Evolutionary conservation across 495 filamentous ascomycete genomes (phyloP), one percentile per base, ranked within the genome.

Genomic region (Podospora pseudocomata): DNA sequence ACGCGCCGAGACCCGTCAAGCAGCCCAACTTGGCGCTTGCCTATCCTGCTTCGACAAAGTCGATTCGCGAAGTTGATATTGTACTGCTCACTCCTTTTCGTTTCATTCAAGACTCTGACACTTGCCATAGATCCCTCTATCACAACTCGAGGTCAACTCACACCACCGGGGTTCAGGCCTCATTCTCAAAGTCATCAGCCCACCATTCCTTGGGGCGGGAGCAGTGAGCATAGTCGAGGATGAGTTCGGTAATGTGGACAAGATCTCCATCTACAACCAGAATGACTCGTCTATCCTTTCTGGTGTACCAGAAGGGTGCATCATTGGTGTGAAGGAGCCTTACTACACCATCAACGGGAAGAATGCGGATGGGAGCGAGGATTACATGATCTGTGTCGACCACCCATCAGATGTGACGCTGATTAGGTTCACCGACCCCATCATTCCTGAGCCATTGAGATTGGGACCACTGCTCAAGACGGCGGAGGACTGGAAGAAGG

Each of bases 281-380:
- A 58, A 70, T 39, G 77, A 79, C 65, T 70, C 75, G 0, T 75
- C 76, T 16, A 81, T 84, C 63, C 66, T 78, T 15, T 77, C 76
- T 1, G 71, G 57, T 1, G 68, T 73, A 5, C 70, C 69, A 5
- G 68, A 78, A 30, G 79, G 80, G 0, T 76, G 68, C 2, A 74
- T 85, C 7, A 64, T 84, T 0, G 66, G 81, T 7, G 72, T 87
- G 68, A 87, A 86, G 70, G 85, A 86, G 70, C 84, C 85, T 13
- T 87, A 83, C 66, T 77, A 82, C 68, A 82, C 82, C 59, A 64
- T 77, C 1, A 82, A 75, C 72, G 77, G 74, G 23, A 49, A 65
- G 1, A 73, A 81, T 59, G 78, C 79, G 9, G 74, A 76, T 23
- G 55, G 65, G 1, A 73, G 80, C 56, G 78, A 80, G 9, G 74